phyloP scores from a whole-genome alignment of 352 stramenopile species.

The Pythium coloratum region DNA sequence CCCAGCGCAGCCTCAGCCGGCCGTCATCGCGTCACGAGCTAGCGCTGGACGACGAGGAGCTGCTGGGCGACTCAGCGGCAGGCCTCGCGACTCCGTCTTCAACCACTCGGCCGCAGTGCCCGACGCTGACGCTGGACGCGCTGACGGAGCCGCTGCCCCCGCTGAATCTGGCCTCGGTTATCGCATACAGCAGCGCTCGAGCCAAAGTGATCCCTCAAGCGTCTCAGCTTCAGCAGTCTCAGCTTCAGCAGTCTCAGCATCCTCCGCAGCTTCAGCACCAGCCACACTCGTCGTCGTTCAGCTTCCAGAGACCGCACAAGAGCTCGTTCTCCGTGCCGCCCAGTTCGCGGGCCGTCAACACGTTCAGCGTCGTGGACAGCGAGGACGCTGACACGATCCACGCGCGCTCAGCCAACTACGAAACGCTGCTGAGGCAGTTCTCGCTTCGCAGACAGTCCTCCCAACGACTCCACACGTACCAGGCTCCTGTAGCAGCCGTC shows the following conservation, averaged over 20 bases:
- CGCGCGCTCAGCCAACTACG: conserved; percentile 20
- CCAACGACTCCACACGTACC: neutral
- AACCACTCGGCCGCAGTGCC: neutral
- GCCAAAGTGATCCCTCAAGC: conserved; percentile 4
- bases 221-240: neutral
- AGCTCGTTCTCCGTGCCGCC: conserved; percentile 21
- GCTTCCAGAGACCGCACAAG: conserved; percentile 2
- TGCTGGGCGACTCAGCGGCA: neutral
- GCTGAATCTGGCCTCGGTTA: conserved; percentile 2
- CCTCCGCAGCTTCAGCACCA: too few species aligned
- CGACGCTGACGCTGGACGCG: neutral
- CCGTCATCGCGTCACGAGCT: neutral
- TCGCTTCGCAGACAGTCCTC: neutral
- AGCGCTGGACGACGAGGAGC: neutral
- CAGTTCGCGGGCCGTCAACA: conserved; percentile 10
- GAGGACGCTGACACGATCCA: conserved; percentile 15
- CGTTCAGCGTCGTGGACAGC: conserved; percentile 17
- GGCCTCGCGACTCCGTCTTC: neutral
- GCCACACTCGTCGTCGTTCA: neutral
- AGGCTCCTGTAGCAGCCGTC: neutral
- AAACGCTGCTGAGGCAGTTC: conserved; percentile 23
- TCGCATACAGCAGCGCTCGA: conserved; percentile 7
- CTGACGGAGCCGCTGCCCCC: conserved; percentile 2
- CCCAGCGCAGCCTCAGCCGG: neutral
- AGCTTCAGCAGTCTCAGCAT: neutral